These are phyloP conservation scores for Mesembryanthemum crystallinum DNA, from an alignment of 148 eudicot species.

Conservation along the genomic window DNA sequence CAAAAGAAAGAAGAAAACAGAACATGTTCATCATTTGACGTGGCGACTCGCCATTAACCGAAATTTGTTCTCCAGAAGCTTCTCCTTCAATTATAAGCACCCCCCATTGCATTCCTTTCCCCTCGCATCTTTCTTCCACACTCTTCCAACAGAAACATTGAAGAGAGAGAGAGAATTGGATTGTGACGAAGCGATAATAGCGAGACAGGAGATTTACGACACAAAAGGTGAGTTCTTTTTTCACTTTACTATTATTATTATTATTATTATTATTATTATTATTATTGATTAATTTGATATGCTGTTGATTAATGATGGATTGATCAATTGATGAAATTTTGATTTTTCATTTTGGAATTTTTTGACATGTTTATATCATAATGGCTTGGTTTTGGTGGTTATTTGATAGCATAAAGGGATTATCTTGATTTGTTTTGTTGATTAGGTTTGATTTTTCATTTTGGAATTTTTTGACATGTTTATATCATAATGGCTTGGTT, in stretches of 20 bases:
- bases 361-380: not conserved
- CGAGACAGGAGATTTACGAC: not conserved
- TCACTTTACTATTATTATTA: not conserved
- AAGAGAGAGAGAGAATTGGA: not conserved
- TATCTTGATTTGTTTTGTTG: no score
- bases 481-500: not conserved
- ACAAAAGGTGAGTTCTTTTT: not conserved
- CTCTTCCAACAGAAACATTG: not conserved
- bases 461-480: not conserved
- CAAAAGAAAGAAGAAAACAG: not conserved
- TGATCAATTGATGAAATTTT: no score
- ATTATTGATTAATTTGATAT: no score
- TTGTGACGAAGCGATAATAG: not conserved
- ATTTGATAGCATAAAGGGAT: not conserved
- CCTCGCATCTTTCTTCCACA: not conserved
- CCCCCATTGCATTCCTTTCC: not conserved
- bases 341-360: not conserved
- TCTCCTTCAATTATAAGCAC: not conserved
- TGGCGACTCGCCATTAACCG: not conserved
- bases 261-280: no score
- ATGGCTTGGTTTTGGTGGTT: not conserved
- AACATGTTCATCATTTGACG: not conserved
- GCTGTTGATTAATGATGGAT: not conserved
- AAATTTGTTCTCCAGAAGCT: slow-evolving; percentile 8
- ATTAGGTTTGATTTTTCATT: no score